Conservation (phyloP, 495 filamentous ascomycete species). For the Tetracladium setigerum region DNA sequence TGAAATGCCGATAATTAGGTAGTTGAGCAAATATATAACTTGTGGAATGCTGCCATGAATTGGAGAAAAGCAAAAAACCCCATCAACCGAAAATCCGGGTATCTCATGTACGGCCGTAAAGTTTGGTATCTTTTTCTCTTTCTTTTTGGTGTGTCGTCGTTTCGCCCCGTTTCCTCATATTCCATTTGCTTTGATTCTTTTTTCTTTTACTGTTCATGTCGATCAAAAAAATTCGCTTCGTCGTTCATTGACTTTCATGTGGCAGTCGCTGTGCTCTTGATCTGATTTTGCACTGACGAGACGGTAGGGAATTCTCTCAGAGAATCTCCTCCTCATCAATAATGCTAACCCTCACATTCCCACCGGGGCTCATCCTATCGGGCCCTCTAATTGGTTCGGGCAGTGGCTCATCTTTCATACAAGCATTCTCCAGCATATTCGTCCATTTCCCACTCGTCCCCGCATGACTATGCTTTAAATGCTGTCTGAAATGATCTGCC, state of each 20-base stretch:
- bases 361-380: conserved; percentile 17
- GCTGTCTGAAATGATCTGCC: conserved; percentile 96
- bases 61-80: not conserved
- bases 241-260: too few species aligned
- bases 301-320: not conserved
- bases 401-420: conserved; percentile 82
- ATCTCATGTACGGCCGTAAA: too few species aligned
- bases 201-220: not conserved
- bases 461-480: conserved; percentile 95
- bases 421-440: conserved; percentile 93
- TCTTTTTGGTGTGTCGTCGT: too few species aligned
- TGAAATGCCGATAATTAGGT: too few species aligned
- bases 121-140: too few species aligned
- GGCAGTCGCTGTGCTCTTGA: too few species aligned
- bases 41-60: too few species aligned
- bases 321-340: conserved; percentile 21
- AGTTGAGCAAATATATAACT: too few species aligned
- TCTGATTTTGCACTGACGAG: too few species aligned
- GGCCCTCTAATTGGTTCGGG: conserved; percentile 18
- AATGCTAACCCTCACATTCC: conserved; percentile 10
- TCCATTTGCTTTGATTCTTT: not conserved
- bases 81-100: not conserved
- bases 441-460: conserved; percentile 98
- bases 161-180: too few species aligned
- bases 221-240: too few species aligned